Evolutionary conservation across 805 yeast species (phyloP), one percentile per base, ranked within the genome.

Genomic region (Candida adriatica): DNA sequence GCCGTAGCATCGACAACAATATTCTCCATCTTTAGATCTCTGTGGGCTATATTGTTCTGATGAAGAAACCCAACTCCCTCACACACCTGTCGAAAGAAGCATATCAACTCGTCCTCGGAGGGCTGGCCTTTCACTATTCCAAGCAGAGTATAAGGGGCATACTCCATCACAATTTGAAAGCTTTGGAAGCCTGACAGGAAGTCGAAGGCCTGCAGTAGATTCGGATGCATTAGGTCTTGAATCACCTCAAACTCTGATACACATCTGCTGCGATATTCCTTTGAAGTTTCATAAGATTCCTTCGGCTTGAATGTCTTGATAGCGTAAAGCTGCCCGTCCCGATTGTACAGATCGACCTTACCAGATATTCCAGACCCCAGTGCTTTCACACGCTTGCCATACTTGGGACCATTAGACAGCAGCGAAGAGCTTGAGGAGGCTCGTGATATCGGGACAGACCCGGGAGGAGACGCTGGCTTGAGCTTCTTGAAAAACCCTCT

Each of bases 11-110:
- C 74, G 18, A 90, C 82, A 22, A 87, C 94, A 48, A 96, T 79
- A 55, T 90, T 90, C 56, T 90, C 97, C 31, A 90, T 68, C 54
- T 90, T 90, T 38, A 90, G 63, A 51, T 90, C 97, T 20, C 97
- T 70, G 58, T 90, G 97, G 1, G 96, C 92, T 27, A 90, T 65
- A 2, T 92, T 94, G 56, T 75, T 65, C 1, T 58, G 47, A 28
- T 90, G 96, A 33, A 90, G 56, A 56, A 79, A 84, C 5, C 56
- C 45, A 4, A 86, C 83, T 10, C 95, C 97, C 33, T 66, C 59
- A 30, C 79, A 61, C 37, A 88, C 69, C 53, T 90, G 96, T 48
- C 73, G 75, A 55, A 87, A 83, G 50, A 83, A 86, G 50, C 96
- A 87, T 25, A 64, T 62, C 3, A 79, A 62, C 55, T 87, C 95